Base-by-base conservation (phyloP, 345 rosid species). In the Citrus maxima region DNA sequence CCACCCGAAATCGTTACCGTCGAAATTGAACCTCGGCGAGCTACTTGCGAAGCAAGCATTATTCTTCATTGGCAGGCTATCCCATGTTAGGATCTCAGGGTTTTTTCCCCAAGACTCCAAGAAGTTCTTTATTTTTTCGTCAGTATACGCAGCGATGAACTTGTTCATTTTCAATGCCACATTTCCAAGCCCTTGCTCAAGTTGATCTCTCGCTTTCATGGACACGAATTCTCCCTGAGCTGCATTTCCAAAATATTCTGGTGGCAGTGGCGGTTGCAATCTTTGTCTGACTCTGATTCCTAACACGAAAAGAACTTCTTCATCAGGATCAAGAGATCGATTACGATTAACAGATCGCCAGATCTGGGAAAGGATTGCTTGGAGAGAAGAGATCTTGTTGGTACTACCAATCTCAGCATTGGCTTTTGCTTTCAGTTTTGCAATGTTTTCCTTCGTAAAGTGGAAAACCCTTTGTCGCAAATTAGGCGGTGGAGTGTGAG, bases 391-490 rank as follows among this genome's bases (percentile, higher is more conserved):
- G 46, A 83, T 80, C 3, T 24, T 61, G 14, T 77, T 28, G 10
- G 18, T 18, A 0, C 68, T 42, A 42, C 49, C 68, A 12, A 54
- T 51, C 27, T 77, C 73, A 27, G 55, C 78, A 35, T 80, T 88
- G 30, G 88, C 86, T 80, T 85, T 85, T 46, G 82, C 80, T 78
- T 86, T 84, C 4, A 88, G 88, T 28, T 38, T 67, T 12, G 78
- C 58, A 54, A 85, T 77, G 3, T 67, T 59, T 10, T 66, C 22
- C 9, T 63, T 80, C 10, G 77, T 76, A 67, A 87, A 82, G 46
- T 85, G 78, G 19, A 87, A 85, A 54, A 83, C 18, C 70, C 82
- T 83, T 72, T 77, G 81, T 12, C 0, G 4, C 49, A 42, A 42
- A 42, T 42, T 42, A 40, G 46, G 12, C 14, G 4, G 49, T 1